Conservation (phyloP, 2,329 filamentous ascomycete genomes). For the Diplodia mutila region DNA sequence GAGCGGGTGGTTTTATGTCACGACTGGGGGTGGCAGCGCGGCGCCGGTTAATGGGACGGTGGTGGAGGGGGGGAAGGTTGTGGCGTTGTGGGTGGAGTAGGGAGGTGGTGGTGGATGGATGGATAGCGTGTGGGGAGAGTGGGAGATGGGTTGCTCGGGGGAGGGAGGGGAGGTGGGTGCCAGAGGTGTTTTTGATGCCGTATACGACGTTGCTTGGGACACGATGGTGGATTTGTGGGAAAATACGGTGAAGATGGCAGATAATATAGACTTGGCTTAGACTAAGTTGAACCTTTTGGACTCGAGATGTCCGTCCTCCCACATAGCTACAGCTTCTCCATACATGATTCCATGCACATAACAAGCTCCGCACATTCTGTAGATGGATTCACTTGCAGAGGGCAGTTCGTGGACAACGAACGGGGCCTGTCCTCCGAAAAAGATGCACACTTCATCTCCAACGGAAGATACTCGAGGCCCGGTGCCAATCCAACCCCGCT, state of each 20-base stretch:
- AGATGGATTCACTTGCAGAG: neutral
- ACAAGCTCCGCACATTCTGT: neutral
- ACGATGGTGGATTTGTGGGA: neutral
- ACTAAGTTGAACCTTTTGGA: neutral
- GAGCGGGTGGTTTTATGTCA: slow-evolving; percentile 30
- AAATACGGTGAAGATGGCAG: neutral
- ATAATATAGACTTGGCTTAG: neutral
- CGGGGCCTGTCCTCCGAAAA: neutral
- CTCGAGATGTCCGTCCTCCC: neutral
- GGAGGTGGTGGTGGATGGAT: no score
- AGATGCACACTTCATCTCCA: neutral
- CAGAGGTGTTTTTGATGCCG: no score
- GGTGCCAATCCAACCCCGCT: neutral
- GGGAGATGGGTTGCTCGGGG: no score
- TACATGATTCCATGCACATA: slow-evolving; percentile 10
- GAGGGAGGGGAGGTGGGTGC: no score
- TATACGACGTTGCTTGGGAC: no score
- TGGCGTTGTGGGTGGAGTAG: slow-evolving; percentile 13
- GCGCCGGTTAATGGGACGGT: slow-evolving; percentile 31
- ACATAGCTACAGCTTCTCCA: neutral
- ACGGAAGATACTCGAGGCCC: neutral
- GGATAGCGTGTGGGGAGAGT: no score
- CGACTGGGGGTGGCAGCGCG: slow-evolving; percentile 32
- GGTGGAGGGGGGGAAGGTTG: slow-evolving; percentile 33
- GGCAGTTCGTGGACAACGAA: neutral